Evolutionary conservation across 305 asterid genomes (phyloP).

Genomic region (Fraxinus albicans): DNA sequence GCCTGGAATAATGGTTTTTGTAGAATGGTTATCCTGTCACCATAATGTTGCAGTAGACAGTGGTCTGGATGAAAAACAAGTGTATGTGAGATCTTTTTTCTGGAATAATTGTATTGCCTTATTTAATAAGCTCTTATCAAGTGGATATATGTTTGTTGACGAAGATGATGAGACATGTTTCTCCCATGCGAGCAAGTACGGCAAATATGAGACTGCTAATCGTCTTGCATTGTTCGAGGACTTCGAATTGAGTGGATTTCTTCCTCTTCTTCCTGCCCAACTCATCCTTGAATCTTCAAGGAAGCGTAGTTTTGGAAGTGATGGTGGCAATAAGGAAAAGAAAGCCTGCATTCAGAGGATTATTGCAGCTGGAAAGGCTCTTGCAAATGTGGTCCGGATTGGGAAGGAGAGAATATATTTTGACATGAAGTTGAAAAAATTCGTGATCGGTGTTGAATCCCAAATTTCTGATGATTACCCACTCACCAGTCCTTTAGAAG

Average conservation of each 20-base stretch:
- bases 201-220: conserved; percentile 73
- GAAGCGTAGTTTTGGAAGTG: conserved; percentile 60
- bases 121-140: not conserved
- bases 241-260: conserved; percentile 85
- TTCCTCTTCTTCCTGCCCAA: conserved; percentile 78
- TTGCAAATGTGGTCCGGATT: conserved; percentile 56
- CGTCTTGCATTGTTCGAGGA: conserved; percentile 89
- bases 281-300: conserved; percentile 85
- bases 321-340: conserved; percentile 61
- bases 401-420: conserved; percentile 71
- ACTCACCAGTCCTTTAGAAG: conserved; percentile 32
- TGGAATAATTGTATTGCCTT: not conserved
- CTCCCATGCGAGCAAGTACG: conserved; percentile 78
- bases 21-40: not conserved
- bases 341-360: conserved; percentile 68
- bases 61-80: not conserved
- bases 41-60: not conserved
- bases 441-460: conserved; percentile 65
- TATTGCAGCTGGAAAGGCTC: conserved; percentile 90
- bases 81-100: not conserved
- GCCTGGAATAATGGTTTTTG: not conserved
- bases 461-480: conserved; percentile 50
- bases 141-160: not conserved
- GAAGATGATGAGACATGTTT: conserved; percentile 25
- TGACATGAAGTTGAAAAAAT: conserved; percentile 56